These are phyloP conservation scores for Persicaria maculosa DNA, from an alignment of 148 eudicot genomes.

Conservation along the genomic window DNA sequence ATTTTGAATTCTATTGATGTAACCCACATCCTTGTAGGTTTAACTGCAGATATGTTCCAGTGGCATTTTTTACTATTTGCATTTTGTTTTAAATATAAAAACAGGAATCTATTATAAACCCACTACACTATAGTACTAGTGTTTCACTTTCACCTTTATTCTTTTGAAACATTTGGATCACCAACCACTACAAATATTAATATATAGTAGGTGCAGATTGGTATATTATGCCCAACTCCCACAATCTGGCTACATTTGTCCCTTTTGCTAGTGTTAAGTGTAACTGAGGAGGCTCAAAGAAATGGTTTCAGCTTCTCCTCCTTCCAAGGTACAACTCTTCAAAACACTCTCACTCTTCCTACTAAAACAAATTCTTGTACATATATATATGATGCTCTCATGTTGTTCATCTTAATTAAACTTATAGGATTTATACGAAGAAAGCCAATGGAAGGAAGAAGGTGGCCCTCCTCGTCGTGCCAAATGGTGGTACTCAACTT, in stretches of 20 bases:
- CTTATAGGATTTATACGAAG: slow-evolving; percentile 31
- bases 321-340: slow-evolving; percentile 13
- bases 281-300: slow-evolving; percentile 6
- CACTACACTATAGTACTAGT: background rate
- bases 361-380: background rate
- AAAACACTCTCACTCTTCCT: background rate
- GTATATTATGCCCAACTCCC: slow-evolving; percentile 15
- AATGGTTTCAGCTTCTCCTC: slow-evolving; percentile 47
- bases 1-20: too few species aligned
- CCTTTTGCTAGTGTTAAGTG: background rate
- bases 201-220: slow-evolving; percentile 3
- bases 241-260: slow-evolving; percentile 13
- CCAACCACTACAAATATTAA: slow-evolving; percentile 31
- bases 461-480: slow-evolving; percentile 52
- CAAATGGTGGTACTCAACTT: slow-evolving; percentile 89
- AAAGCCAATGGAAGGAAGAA: slow-evolving; percentile 29
- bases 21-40: too few species aligned
- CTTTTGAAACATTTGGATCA: slow-evolving; percentile 10
- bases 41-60: too few species aligned
- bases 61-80: too few species aligned
- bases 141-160: slow-evolving; percentile 17
- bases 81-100: background rate
- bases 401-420: background rate
- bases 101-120: background rate
- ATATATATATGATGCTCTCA: background rate